These are phyloP conservation scores for Nannochloropsis granulata DNA, from an alignment of 108 stramenopile genomes.

Conservation along the genomic window DNA sequence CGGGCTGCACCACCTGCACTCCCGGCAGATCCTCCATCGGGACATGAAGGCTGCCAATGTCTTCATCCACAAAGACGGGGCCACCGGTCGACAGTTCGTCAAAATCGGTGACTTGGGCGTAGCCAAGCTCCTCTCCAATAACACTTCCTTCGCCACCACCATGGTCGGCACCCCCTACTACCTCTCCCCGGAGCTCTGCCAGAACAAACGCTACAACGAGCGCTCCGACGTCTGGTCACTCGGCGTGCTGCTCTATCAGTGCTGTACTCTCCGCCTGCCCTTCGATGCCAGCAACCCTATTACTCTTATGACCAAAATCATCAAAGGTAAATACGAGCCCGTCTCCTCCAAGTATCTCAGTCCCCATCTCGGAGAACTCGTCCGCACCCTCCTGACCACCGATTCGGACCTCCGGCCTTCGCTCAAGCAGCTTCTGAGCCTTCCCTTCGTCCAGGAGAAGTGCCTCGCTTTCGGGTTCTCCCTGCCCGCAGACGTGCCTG, in stretches of 20 bases:
- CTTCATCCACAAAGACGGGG: slow-evolving; percentile 37
- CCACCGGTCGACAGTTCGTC: slow-evolving; percentile 9
- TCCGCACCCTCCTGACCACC: slow-evolving; percentile 9
- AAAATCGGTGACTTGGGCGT: slow-evolving; percentile 41
- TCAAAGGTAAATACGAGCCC: slow-evolving; percentile 27
- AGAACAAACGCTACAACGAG: slow-evolving; percentile 32
- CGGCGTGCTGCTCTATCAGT: slow-evolving; percentile 41
- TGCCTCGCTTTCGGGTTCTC: not conserved
- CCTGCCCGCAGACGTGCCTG: not conserved
- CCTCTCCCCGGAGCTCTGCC: slow-evolving; percentile 38
- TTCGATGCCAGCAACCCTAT: slow-evolving; percentile 43
- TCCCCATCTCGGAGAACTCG: slow-evolving; percentile 1
- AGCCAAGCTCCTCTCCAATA: slow-evolving; percentile 29
- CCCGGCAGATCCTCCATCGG: slow-evolving; percentile 41
- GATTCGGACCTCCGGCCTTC: slow-evolving; percentile 5
- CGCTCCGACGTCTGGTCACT: slow-evolving; percentile 45
- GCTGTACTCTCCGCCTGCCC: slow-evolving; percentile 38
- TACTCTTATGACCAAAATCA: slow-evolving; percentile 41
- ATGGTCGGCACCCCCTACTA: slow-evolving; percentile 50
- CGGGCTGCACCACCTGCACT: slow-evolving; percentile 43
- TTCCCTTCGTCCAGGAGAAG: not conserved
- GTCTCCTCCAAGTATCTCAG: slow-evolving; percentile 3
- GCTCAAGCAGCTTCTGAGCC: not conserved
- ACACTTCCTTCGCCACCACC: slow-evolving; percentile 3
- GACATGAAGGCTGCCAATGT: slow-evolving; percentile 48